phyloP scores from a whole-genome alignment of 108 stramenopile genomes.

The Skeletonema marinoi region DNA sequence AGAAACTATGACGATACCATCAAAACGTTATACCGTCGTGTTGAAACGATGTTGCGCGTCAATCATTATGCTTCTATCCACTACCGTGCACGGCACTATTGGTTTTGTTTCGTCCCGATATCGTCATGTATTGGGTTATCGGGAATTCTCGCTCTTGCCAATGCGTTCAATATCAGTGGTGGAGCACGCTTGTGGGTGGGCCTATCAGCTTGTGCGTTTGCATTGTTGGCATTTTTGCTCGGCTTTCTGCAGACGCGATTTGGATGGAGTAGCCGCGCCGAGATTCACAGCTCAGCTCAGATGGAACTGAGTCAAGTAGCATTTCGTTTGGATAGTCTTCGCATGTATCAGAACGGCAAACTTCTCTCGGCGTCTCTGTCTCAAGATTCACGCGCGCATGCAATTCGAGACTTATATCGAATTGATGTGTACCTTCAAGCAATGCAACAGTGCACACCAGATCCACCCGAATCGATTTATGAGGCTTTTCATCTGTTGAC shows the following conservation, averaged over 20 bases:
- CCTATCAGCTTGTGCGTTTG: conserved; percentile 13
- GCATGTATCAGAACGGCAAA: conserved; percentile 14
- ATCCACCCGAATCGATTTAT: conserved; percentile 14
- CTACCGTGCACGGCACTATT: conserved; percentile 43
- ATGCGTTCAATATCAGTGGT: conserved; percentile 12
- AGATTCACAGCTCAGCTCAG: conserved; percentile 19
- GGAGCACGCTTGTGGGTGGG: conserved; percentile 10
- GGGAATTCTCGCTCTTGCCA: conserved; percentile 26
- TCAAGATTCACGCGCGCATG: conserved; percentile 25
- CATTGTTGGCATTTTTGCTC: conserved; percentile 17
- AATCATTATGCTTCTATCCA: conserved; percentile 28
- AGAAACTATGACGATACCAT: conserved; percentile 27
- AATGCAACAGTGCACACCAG: conserved; percentile 35
- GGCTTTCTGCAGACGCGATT: conserved; percentile 24
- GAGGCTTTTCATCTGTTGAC: conserved; percentile 15
- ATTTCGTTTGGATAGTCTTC: conserved; percentile 19
- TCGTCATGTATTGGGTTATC: conserved; percentile 24
- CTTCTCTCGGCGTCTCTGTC: conserved; percentile 14
- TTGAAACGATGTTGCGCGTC: conserved; percentile 35
- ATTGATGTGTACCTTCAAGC: conserved; percentile 36
- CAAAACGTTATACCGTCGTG: conserved; percentile 13
- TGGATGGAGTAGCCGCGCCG: conserved; percentile 34
- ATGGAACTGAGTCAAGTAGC: conserved; percentile 28
- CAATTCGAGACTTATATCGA: conserved; percentile 25
- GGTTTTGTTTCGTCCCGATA: conserved; percentile 41